Evolutionary conservation across 805 yeast species (phyloP).

Genomic region (Ascoidea rubescens): DNA sequence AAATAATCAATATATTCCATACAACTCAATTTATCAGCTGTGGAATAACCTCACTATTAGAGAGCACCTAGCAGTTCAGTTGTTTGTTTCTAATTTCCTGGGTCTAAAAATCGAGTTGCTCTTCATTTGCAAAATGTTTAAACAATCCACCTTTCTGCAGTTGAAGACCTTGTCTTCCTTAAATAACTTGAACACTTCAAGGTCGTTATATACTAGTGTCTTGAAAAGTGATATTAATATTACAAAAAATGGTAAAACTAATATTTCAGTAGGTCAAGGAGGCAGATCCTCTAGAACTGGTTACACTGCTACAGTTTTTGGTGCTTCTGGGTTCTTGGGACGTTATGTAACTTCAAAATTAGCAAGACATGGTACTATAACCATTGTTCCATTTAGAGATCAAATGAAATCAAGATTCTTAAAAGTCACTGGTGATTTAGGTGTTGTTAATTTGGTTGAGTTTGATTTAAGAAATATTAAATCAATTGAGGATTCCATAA

Average conservation of each 20-base stretch:
- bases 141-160: too few relatives aligned
- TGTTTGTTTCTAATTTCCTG: too few relatives aligned
- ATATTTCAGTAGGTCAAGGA: conserved; percentile 58
- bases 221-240: conserved; percentile 50
- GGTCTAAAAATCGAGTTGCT: too few relatives aligned
- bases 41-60: too few relatives aligned
- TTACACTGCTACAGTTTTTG: conserved; percentile 79
- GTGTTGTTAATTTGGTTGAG: conserved; percentile 75
- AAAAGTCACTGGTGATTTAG: conserved; percentile 76
- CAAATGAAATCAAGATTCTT: conserved; percentile 65
- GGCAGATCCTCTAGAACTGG: conserved; percentile 82
- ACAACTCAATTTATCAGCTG: too few relatives aligned
- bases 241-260: conserved; percentile 63
- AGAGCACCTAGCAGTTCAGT: too few relatives aligned
- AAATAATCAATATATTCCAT: too few relatives aligned
- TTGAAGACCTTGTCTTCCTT: too few relatives aligned
- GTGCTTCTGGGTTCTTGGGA: conserved; percentile 71
- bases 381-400: conserved; percentile 71
- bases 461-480: conserved; percentile 67
- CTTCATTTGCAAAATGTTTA: too few relatives aligned
- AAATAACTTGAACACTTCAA: not conserved
- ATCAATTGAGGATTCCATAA: conserved; percentile 64
- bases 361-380: conserved; percentile 71
- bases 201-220: conserved; percentile 19
- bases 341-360: conserved; percentile 55